Evolutionary conservation across 805 yeast genomes (phyloP).

Genomic region (Dipodascopsis uninucleata): DNA sequence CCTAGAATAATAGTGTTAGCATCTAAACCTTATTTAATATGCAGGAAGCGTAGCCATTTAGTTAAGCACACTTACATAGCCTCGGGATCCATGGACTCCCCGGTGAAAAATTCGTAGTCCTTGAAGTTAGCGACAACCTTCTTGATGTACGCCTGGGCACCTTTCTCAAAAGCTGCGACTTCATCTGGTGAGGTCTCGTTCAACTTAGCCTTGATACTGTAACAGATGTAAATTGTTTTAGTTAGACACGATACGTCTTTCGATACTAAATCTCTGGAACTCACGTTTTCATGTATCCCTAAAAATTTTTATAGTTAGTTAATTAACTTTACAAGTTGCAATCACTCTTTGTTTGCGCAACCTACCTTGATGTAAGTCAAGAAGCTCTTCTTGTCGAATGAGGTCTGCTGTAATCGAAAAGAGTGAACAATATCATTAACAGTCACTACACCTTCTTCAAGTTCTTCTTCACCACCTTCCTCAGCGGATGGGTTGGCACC

Average conservation of each 20-base stretch:
- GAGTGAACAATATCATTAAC: constrained; percentile 99
- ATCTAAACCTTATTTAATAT: not conserved
- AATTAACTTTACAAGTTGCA: too few species aligned
- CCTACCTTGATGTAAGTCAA: constrained; percentile 79
- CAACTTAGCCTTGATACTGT: constrained; percentile 79
- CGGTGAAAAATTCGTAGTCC: constrained; percentile 99
- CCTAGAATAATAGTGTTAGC: constrained; percentile 3
- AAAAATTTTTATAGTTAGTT: too few species aligned
- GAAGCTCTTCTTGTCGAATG: constrained; percentile 97
- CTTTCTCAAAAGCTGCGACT: constrained; percentile 89
- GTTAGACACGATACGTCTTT: too few species aligned
- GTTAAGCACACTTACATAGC: constrained; percentile 59
- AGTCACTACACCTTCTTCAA: constrained; percentile 80
- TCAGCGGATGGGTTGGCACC: constrained; percentile 99
- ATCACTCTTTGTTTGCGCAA: too few species aligned
- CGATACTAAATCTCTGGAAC: too few species aligned
- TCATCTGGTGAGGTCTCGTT: constrained; percentile 86
- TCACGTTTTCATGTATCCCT: too few species aligned
- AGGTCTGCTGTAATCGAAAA: constrained; percentile 94
- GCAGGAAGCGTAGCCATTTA: too few species aligned
- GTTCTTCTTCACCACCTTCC: constrained; percentile 75
- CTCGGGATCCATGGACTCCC: constrained; percentile 99
- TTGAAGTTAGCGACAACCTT: constrained; percentile 92
- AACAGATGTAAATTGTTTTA: not conserved
- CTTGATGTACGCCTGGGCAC: constrained; percentile 94